Base-by-base conservation (phyloP, 768 basidiomycete species). In the Termitomyces sp. region DNA sequence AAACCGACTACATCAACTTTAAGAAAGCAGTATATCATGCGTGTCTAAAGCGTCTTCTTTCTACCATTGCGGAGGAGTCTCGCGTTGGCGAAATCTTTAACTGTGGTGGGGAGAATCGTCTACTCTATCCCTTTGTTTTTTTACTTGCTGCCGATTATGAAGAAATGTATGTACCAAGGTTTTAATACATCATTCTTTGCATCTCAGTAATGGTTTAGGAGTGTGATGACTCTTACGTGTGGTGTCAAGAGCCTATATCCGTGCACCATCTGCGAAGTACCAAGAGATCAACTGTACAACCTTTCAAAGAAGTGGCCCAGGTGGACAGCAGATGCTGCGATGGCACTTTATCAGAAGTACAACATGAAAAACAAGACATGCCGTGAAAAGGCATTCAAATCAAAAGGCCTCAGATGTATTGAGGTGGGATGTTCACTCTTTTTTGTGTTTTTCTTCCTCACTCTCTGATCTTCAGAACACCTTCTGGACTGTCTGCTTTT, bases 1-100 rank as follows among this genome's bases (percentile, higher is more conserved):
- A 76, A 58, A 62, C 63, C 2, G 64, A 60, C 0, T 80, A 64
- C 57, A 71, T 70, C 1, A 73, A 70, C 8, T 71, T 74, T 55
- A 80, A 81, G 36, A 63, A 51, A 1, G 66, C 69, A 4, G 68
- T 80, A 1, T 81, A 76, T 73, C 81, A 82, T 57, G 48, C 69
- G 18, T 62, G 72, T 0, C 75, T 80, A 28, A 9, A 38, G 0
- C 62, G 69, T n/a, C 57, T 80, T 1, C 63, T 28, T 28, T 28
- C 72, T 9, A 66, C 61, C 8, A 63, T 79, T 2, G 38, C 50
- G 4, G 2, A 2, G 1, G 44, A 64, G 16, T 71, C 72, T 0
- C 45, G 58, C 4, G 62, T 55, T 0, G 74, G 76, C 0, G 53
- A 24, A 4, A 56, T 51, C 49, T 52, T 59, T 39, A 22, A 55